Evolutionary conservation across 148 eudicot species (phyloP), one percentile per base, ranked within the genome.

Genomic region (Amaranthus hypochondriacus): DNA sequence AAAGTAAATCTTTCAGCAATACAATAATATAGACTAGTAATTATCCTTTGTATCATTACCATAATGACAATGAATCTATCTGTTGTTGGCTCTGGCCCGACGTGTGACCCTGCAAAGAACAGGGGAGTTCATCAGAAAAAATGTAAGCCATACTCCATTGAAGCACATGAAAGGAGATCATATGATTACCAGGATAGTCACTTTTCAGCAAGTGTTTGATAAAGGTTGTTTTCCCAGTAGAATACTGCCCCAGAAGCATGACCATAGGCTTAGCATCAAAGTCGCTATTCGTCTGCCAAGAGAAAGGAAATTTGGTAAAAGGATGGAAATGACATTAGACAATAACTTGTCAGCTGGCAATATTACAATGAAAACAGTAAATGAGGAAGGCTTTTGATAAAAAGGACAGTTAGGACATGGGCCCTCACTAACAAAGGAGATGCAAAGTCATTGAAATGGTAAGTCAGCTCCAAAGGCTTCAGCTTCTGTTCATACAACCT

Each of bases 71-170:
- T 85, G 78, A 95, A 95, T 54, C 94, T 82, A 68, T 95, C 98
- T 53, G 98, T 95, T 14, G 98, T 95, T 64, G 98, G 98, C 81
- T 95, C 98, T 9, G 98, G 98, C 66, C 98, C 98, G 82, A 95
- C 89, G 82, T 95, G 98, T 76, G 98, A 89, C 74, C 98, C 98
- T 95, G 84, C 65, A 12, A 70, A 52, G 48, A 62, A 66, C 73
- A 43, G 66, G 52, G 59, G 51, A 48, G 4, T 52, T 10, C 9
- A 43, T 72, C 69, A 80, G 69, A 71, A 59, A 18, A 13, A 1
- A 3, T n/a, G 9, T 12, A 2, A 74, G 9, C 13, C 56, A 15
- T 63, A 50, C 39, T 54, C 46, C 46, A 62, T 13, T 51, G 63
- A 61, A 54, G 44, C 51, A 48, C 11, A 7, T 21, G 52, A 39